Evolutionary conservation across 495 filamentous ascomycete species (phyloP).

Genomic region (Cercophora sp.): DNA sequence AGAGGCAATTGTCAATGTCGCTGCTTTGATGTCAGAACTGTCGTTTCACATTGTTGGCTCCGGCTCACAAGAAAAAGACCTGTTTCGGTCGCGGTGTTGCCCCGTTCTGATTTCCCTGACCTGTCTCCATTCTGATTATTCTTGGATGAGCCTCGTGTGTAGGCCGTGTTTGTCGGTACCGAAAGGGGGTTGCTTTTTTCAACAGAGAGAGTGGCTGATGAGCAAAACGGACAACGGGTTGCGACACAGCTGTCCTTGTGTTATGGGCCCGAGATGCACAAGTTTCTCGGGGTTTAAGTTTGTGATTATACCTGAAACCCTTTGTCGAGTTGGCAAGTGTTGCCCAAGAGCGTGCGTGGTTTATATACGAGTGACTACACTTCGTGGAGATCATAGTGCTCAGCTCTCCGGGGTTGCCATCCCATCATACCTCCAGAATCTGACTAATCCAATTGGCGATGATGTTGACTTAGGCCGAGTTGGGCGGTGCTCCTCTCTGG

Average conservation of each 20-base stretch:
- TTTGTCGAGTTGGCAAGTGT: neutral
- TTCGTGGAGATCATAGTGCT: neutral
- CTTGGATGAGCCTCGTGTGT: neutral
- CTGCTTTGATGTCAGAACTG: conserved; percentile 22
- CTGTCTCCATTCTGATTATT: conserved; percentile 3
- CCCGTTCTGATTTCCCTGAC: conserved; percentile 6
- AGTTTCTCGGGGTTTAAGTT: neutral
- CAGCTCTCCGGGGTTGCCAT: neutral
- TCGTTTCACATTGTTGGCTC: neutral
- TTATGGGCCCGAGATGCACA: neutral
- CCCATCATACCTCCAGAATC: neutral
- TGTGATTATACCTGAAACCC: neutral
- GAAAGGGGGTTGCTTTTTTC: neutral
- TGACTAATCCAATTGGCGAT: neutral
- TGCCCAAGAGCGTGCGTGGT: neutral
- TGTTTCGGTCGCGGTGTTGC: conserved; percentile 18
- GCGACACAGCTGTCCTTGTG: too few relatives aligned
- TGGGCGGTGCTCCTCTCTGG: too few relatives aligned
- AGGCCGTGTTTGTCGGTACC: neutral
- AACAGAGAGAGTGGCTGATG: too few relatives aligned
- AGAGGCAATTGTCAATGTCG: conserved; percentile 96
- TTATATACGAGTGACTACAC: neutral
- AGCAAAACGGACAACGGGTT: too few relatives aligned
- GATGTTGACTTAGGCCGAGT: conserved; percentile 24
- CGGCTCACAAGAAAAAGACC: conserved; percentile 48